These are phyloP conservation scores for Crataegus laevigata DNA, from an alignment of 306 rosid genomes.

Conservation along the genomic window DNA sequence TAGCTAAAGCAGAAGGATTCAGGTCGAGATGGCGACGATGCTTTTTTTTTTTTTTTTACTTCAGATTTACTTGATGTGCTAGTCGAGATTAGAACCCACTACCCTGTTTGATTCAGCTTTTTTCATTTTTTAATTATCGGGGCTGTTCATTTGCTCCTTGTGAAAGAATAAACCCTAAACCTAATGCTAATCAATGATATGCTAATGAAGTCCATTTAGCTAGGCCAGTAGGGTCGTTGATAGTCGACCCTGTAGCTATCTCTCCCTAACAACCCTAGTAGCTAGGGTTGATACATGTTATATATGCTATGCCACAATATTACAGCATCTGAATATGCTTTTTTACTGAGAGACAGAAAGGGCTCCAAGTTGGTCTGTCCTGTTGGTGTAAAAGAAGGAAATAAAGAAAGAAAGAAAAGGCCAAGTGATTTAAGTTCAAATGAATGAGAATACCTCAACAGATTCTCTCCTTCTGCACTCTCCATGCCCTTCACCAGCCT, in stretches of 20 bases:
- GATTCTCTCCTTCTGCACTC: too few relatives aligned
- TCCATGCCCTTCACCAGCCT: too few relatives aligned
- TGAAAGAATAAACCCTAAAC: too few relatives aligned
- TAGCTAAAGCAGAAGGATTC: constrained; percentile 19
- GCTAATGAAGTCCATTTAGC: not conserved
- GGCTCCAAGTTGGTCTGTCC: too few relatives aligned
- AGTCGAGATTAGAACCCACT: not conserved
- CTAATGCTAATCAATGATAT: constrained; percentile 1
- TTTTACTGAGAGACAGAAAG: constrained; percentile 6
- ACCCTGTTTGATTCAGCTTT: not conserved
- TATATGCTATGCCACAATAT: not conserved
- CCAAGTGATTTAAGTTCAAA: too few relatives aligned
- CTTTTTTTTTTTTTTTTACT: not conserved
- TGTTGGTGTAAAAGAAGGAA: too few relatives aligned
- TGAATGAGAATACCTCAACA: too few relatives aligned
- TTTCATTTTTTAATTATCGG: not conserved
- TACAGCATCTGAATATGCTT: not conserved
- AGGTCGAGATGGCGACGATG: not conserved
- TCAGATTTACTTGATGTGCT: not conserved
- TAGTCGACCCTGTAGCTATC: not conserved
- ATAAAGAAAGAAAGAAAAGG: too few relatives aligned
- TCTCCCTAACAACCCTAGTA: constrained; percentile 21
- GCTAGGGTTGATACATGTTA: too few relatives aligned
- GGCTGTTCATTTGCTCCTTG: too few relatives aligned
- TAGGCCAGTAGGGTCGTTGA: not conserved